phyloP scores from a whole-genome alignment of 371 early-diverging fungal genomes.

The Mortierella sp. region DNA sequence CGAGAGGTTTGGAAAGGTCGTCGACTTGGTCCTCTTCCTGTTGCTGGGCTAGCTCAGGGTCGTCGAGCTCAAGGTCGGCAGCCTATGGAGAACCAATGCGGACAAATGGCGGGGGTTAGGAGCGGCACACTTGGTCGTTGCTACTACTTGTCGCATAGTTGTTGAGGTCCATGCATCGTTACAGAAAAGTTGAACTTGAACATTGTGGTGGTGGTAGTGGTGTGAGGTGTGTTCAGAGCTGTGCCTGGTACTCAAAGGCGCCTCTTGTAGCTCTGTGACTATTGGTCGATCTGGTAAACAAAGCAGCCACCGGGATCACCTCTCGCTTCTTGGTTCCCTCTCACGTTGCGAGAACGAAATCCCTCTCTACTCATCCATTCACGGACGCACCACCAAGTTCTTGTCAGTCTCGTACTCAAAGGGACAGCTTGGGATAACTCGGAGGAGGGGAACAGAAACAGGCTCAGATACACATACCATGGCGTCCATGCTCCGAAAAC shows the following conservation, averaged over 20 bases:
- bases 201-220: slow-evolving; percentile 14
- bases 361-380: background rate
- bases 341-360: background rate
- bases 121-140: too few species aligned
- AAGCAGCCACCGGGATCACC: slow-evolving; percentile 37
- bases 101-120: background rate
- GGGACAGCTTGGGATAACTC: slow-evolving; percentile 1
- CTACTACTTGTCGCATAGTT: too few species aligned
- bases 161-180: slow-evolving; percentile 10
- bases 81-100: slow-evolving; percentile 41
- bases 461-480: too few species aligned
- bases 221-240: too few species aligned
- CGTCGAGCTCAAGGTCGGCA: slow-evolving; percentile 67
- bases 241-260: too few species aligned
- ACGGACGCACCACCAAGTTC: background rate
- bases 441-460: background rate
- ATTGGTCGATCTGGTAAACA: slow-evolving; percentile 14
- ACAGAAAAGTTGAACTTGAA: slow-evolving; percentile 73
- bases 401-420: background rate
- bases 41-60: slow-evolving; percentile 54
- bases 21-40: slow-evolving; percentile 57
- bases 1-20: slow-evolving; percentile 48
- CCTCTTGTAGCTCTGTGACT: slow-evolving; percentile 9
- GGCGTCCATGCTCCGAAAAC: slow-evolving; percentile 44
- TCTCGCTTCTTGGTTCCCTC: background rate